Conservation (phyloP, 192 early-diverging fungal genomes). For the Coemansia sp. region DNA sequence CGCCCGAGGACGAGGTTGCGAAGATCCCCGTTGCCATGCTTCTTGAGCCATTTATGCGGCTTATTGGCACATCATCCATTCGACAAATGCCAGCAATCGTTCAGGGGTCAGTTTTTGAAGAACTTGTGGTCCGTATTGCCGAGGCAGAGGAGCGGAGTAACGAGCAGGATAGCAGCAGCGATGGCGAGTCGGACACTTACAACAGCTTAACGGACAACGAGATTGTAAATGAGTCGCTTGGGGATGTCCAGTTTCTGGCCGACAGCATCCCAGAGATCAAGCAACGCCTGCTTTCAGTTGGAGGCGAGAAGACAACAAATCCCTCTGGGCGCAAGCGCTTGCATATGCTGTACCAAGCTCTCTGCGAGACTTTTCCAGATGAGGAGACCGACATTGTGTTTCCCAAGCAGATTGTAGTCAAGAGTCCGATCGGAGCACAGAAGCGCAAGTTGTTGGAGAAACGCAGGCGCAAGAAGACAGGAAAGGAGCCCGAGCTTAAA, state of each 20-base stretch:
- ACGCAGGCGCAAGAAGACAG: conserved; percentile 40
- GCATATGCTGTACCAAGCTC: conserved; percentile 43
- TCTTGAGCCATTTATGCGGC: conserved; percentile 49
- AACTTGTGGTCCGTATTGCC: conserved; percentile 48
- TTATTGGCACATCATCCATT: conserved; percentile 38
- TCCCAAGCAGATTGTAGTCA: conserved; percentile 18
- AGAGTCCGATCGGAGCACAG: conserved; percentile 34
- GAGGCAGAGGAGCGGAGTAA: conserved; percentile 40
- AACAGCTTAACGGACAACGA: conserved; percentile 28
- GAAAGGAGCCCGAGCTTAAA: conserved; percentile 32
- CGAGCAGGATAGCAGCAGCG: conserved; percentile 6
- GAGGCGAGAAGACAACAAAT: conserved; percentile 22
- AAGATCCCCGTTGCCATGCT: conserved; percentile 39
- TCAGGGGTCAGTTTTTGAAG: conserved; percentile 45
- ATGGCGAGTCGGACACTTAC: not conserved
- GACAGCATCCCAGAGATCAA: conserved; percentile 47
- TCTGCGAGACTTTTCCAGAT: conserved; percentile 48
- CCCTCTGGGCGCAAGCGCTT: conserved; percentile 43
- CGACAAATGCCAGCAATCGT: conserved; percentile 37
- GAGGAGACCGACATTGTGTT: conserved; percentile 42
- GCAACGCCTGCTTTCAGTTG: conserved; percentile 34
- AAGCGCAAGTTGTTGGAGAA: conserved; percentile 46
- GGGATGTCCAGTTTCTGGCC: conserved; percentile 32
- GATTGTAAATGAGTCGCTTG: conserved; percentile 34
- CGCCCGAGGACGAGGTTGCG: conserved; percentile 6